These are phyloP conservation scores for Lachnellula arida DNA, from an alignment of 2,329 filamentous ascomycete species.

Conservation along the genomic window DNA sequence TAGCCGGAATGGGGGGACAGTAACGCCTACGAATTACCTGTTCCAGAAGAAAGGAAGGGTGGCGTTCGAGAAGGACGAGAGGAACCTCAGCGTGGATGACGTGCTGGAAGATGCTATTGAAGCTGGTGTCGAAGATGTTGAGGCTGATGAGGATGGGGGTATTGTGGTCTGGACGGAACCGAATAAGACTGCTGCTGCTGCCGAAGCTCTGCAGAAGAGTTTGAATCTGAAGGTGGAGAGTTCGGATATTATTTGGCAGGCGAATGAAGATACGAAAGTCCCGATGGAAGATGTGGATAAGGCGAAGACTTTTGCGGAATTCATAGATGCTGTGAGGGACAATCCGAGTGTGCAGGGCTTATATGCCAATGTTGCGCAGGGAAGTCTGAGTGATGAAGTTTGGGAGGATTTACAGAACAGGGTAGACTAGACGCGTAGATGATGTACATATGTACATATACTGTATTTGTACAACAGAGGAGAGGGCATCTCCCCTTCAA, in stretches of 20 bases:
- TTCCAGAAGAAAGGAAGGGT: constrained; percentile 78
- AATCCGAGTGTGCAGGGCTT: constrained; percentile 71
- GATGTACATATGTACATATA: constrained; percentile 13
- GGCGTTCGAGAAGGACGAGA: constrained; percentile 58
- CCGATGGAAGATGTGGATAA: constrained; percentile 53
- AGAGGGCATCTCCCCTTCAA: constrained; percentile 1
- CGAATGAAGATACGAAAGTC: constrained; percentile 74
- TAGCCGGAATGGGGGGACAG: constrained; percentile 65
- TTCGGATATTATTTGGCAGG: constrained; percentile 78
- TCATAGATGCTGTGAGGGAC: constrained; percentile 59
- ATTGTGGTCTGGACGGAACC: constrained; percentile 69
- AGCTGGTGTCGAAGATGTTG: constrained; percentile 72
- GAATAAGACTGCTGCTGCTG: constrained; percentile 57
- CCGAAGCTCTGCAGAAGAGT: constrained; percentile 56
- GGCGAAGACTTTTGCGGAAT: constrained; percentile 51
- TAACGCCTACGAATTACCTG: constrained; percentile 74
- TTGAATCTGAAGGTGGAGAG: constrained; percentile 65
- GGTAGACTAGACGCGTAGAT: constrained; percentile 43
- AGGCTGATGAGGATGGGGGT: constrained; percentile 61
- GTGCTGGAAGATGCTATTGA: constrained; percentile 80
- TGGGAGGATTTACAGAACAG: constrained; percentile 49
- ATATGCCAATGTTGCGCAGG: constrained; percentile 64
- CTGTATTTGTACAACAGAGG: constrained; percentile 15
- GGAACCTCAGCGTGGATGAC: constrained; percentile 53
- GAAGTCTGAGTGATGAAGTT: constrained; percentile 45